These are phyloP conservation scores for Aspergillus quadrilineatus DNA, from an alignment of 2,329 filamentous ascomycete species.

Conservation along the genomic window DNA sequence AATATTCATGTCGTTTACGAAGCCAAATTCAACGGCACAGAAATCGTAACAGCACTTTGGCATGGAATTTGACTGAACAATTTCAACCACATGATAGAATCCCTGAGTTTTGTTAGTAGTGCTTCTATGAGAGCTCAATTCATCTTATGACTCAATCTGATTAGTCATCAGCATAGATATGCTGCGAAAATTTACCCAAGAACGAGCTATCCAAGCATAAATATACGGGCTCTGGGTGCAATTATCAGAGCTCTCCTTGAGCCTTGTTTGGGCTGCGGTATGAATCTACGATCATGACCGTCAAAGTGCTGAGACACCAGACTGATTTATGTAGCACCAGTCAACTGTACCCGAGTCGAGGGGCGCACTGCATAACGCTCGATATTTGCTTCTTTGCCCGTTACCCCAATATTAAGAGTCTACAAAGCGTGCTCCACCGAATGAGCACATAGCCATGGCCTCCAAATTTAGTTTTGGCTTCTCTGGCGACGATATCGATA, in stretches of 20 bases:
- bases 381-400: neutral
- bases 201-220: neutral
- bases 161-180: constrained; percentile 20
- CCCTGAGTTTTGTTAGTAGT: neutral
- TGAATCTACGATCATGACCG: neutral
- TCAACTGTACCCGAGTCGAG: neutral
- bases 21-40: neutral
- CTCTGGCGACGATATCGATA: constrained; percentile 58
- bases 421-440: neutral
- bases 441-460: constrained; percentile 9
- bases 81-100: too few species aligned
- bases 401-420: neutral
- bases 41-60: too few species aligned
- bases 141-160: neutral
- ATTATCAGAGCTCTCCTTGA: neutral
- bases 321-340: neutral
- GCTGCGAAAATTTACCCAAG: constrained; percentile 10
- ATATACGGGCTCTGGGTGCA: neutral
- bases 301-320: neutral
- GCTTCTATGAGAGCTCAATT: neutral
- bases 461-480: constrained; percentile 58
- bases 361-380: neutral
- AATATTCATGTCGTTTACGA: neutral
- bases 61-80: too few species aligned
- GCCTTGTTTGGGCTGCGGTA: neutral